Percentiles rank a stretch among this genome's conserved stretches.
phyloP scores from a whole-genome alignment of 2,329 filamentous ascomycete species.

The Grosmannia serpens region DNA sequence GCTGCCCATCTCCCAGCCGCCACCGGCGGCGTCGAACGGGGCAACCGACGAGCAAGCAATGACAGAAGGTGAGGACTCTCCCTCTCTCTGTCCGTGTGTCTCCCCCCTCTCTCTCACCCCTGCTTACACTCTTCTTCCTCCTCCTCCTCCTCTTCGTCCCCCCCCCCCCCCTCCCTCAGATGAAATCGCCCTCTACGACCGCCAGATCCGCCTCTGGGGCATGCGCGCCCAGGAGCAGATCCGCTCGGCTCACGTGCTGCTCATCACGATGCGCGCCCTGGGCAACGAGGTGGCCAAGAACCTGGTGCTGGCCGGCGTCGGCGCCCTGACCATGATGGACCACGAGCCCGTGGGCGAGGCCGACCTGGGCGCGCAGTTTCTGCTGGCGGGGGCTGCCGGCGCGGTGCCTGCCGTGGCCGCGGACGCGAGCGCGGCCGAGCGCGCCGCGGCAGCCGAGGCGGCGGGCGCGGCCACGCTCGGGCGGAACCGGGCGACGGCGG shows the following conservation, averaged over 20 bases:
- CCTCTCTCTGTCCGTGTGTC: not conserved
- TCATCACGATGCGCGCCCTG: conserved; percentile 78
- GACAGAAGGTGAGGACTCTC: too few relatives aligned
- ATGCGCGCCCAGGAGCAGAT: conserved; percentile 91
- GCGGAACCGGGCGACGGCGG: conserved; percentile 78
- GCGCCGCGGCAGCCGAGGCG: conserved; percentile 65
- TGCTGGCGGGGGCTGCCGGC: conserved; percentile 39
- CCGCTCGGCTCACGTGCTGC: conserved; percentile 75
- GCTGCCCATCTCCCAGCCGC: not conserved
- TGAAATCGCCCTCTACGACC: conserved; percentile 93
- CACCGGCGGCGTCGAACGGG: not conserved
- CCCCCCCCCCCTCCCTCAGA: conserved; percentile 38
- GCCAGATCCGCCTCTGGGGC: conserved; percentile 95
- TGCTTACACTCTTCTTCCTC: not conserved
- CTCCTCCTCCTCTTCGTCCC: not conserved
- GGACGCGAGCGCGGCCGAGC: conserved; percentile 51
- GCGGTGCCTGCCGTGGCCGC: not conserved
- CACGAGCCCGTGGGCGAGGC: conserved; percentile 61
- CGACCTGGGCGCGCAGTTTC: conserved; percentile 75
- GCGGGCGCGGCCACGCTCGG: conserved; percentile 61
- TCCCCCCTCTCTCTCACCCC: not conserved
- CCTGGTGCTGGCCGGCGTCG: conserved; percentile 84
- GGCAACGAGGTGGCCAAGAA: conserved; percentile 97
- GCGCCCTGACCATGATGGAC: conserved; percentile 81
- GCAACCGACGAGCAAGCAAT: too few relatives aligned